Percentiles rank a stretch among this genome's conserved stretches.
Evolutionary conservation across 2,329 filamentous ascomycete species (phyloP).

Genomic region (Ophiostoma tasmaniense): DNA sequence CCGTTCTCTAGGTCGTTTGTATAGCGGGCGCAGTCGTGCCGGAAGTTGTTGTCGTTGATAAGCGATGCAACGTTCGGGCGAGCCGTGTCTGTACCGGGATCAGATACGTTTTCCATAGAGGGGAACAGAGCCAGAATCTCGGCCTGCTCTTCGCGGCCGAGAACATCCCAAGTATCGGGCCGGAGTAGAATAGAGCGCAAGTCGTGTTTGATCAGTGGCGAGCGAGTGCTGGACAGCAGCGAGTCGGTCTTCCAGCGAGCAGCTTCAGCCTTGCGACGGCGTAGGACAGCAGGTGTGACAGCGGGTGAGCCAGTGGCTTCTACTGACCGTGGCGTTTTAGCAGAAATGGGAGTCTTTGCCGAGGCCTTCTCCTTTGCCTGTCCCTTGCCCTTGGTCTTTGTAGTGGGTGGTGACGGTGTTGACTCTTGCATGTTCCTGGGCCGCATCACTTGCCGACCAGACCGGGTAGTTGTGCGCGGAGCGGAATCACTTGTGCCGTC

Average conservation of each 20-base stretch:
- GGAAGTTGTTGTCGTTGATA: constrained; percentile 35
- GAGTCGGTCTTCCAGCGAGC: constrained; percentile 23
- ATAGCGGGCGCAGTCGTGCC: constrained; percentile 35
- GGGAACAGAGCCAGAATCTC: constrained; percentile 31
- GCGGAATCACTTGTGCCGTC: not conserved
- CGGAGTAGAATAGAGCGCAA: constrained; percentile 31
- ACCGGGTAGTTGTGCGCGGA: not conserved
- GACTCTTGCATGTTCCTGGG: not conserved
- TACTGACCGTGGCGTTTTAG: not conserved
- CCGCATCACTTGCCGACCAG: not conserved
- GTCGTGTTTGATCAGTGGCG: constrained; percentile 30
- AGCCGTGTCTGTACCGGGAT: constrained; percentile 25
- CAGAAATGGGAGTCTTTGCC: not conserved
- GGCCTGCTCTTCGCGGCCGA: constrained; percentile 28
- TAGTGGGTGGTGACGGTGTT: not conserved
- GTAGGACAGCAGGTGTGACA: not conserved
- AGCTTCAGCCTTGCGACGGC: constrained; percentile 19
- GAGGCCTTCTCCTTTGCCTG: not conserved
- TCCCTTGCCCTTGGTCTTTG: not conserved
- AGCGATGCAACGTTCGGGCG: constrained; percentile 31
- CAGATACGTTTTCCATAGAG: constrained; percentile 23
- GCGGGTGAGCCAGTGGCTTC: not conserved
- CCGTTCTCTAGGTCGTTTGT: constrained; percentile 38
- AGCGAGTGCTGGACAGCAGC: constrained; percentile 30
- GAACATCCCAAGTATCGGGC: constrained; percentile 31